Evolutionary conservation across 768 basidiomycete genomes (phyloP), one percentile per base, ranked within the genome.

Genomic region (Kondoa subrosea): DNA sequence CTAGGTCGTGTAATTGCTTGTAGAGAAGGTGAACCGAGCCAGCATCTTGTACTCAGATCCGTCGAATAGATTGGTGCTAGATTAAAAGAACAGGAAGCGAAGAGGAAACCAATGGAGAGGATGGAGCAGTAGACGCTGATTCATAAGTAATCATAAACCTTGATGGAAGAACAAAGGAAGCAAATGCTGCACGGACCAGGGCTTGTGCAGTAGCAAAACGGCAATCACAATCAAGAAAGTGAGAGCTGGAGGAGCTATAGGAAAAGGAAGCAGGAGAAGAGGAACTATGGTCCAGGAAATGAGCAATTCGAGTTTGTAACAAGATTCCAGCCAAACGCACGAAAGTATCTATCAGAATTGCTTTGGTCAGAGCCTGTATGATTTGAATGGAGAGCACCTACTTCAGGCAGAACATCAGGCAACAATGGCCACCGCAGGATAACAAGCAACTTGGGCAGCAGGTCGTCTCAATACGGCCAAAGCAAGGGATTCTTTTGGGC

Each of bases 61-160:
- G 40, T 21, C 8, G 61, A 63, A 8, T 15, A 26, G 4, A 12
- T 8, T 31, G 61, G 61, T 63, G 61, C 61, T 3, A 63, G 15
- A 32, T 63, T 32, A 32, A 63, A 63, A 32, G 61, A 63, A 32
- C 61, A 63, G 17, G 61, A 63, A 8, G 26, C 15, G 33, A 63
- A 16, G 26, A 63, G 30, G 30, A 63, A 63, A n/a, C 61, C 61
- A 8, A 32, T 63, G 17, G 33, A 14, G 16, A 63, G 61, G 34
- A 63, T 3, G 8, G 61, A 3, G 61, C 61, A 63, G 61, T 63
- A 63, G 3, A 63, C 61, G 29, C 61, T 50, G 40, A 21, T 50
- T n/a, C n/a, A n/a, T n/a, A n/a, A n/a, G n/a, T n/a, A n/a, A n/a
- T n/a, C n/a, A n/a, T n/a, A n/a, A n/a, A n/a, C n/a, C n/a, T n/a